Conservation (phyloP, 1,284 basidiomycete genomes). For the Apiotrichum montevideense region DNA sequence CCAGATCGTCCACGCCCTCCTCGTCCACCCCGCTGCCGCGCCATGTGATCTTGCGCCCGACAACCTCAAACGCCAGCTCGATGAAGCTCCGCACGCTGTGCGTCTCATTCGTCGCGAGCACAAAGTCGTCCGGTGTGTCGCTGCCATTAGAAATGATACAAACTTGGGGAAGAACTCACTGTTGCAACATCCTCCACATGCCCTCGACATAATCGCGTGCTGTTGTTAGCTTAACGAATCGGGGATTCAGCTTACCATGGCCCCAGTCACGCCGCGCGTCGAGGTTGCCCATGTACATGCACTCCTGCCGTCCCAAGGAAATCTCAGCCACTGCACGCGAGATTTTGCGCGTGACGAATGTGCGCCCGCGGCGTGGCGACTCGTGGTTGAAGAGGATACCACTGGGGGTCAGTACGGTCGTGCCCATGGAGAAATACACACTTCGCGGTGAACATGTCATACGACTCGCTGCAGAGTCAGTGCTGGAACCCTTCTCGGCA, state of each 20-base stretch:
- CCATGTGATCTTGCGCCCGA: conserved; percentile 70
- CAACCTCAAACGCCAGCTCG: conserved; percentile 67
- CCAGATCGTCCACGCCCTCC: conserved; percentile 9
- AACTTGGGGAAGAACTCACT: conserved; percentile 46
- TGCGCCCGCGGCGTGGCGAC: conserved; percentile 80
- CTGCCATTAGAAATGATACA: not conserved
- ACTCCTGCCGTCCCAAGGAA: conserved; percentile 71
- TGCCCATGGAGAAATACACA: not conserved
- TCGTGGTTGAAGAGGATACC: conserved; percentile 92
- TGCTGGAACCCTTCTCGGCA: not conserved
- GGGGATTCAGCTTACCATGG: conserved; percentile 57
- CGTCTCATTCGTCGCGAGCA: conserved; percentile 86
- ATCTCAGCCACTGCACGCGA: conserved; percentile 84
- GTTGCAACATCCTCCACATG: conserved; percentile 93
- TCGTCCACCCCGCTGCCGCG: conserved; percentile 59
- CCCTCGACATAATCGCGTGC: conserved; percentile 84
- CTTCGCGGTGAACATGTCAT: conserved; percentile 69
- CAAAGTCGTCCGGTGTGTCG: conserved; percentile 66
- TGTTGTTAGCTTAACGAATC: conserved; percentile 28
- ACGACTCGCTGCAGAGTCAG: conserved; percentile 62
- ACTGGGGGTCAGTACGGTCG: conserved; percentile 46
- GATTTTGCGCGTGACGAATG: conserved; percentile 91
- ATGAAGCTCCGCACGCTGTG: conserved; percentile 85
- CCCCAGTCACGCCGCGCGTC: conserved; percentile 92
- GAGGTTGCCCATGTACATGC: conserved; percentile 82